Base-by-base conservation (phyloP, 495 filamentous ascomycete species). In the Staphylotrichum tortipilum region DNA sequence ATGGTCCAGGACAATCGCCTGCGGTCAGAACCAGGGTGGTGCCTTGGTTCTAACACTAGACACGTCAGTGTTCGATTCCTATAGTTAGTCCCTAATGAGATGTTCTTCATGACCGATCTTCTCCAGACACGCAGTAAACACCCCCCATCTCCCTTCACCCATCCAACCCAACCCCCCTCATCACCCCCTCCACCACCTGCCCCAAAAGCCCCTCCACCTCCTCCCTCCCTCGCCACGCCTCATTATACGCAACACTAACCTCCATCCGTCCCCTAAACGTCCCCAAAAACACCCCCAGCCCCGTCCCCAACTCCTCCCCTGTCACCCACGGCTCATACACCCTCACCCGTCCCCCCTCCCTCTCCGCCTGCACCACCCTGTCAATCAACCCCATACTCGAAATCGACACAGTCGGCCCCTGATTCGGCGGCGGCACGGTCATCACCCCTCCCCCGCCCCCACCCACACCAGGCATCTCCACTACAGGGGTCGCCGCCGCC, bases 201-300 rank as follows among this genome's bases (percentile, higher is more conserved):
- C 34, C 29, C 44, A 68, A 41, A 43, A 67, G 65, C 3, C 38
- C 55, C 12, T 63, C 12, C 3, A 65, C 68, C 5, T 63, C 58
- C 19, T 50, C 53, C 47, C 37, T 33, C 21, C 30, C 39, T 50
- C 68, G 65, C 60, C 62, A 72, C 2, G 66, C 58, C 38, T 70
- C 67, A 48, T 73, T 72, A 34, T 61, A 75, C 18, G 61, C 71
- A 19, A 58, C 58, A 52, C 64, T 72, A 17, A 71, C 41, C 1
- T 44, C 45, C 52, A 71, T 23, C 36, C 28, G 30, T 0, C 67
- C 68, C 31, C 57, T 56, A 48, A 58, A 74, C 0, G 63, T 72
- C 0, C 60, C 62, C 37, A 71, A 40, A 30, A 68, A 74, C 34
- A 71, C 1, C 70, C 70, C 24, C 69, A 38, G 26, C 4, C 66